Percentiles rank a stretch among this genome's conserved stretches.
These are phyloP conservation scores for Globisporangium recalcitrans DNA, from an alignment of 352 stramenopile species.

Conservation along the genomic window DNA sequence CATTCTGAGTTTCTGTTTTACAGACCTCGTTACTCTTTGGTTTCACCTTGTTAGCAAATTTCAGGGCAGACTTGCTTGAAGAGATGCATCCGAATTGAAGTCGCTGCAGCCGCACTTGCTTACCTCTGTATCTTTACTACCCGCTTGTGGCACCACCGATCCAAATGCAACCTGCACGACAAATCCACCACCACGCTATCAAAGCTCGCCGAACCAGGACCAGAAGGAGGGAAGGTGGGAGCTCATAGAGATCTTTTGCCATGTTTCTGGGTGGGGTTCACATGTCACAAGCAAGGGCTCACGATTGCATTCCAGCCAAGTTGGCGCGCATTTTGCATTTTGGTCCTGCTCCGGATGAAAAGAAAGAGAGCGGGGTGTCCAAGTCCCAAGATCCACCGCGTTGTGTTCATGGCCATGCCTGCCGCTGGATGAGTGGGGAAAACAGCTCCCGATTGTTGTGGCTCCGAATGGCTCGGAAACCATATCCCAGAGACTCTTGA, in stretches of 20 bases:
- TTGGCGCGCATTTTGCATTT: background rate
- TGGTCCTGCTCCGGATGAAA: background rate
- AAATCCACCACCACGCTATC: background rate
- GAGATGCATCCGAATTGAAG: background rate
- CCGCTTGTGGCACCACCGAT: rapidly evolving
- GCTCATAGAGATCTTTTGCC: background rate
- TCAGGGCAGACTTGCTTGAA: rapidly evolving
- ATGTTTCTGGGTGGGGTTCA: background rate
- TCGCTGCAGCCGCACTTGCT: background rate
- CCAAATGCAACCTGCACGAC: background rate
- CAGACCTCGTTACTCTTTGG: background rate
- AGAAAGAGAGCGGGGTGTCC: background rate
- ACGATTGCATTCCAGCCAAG: no score
- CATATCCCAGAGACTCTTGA: background rate
- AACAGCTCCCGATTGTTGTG: no score
- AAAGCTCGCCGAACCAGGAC: background rate
- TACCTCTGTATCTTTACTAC: background rate
- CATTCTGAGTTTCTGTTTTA: background rate
- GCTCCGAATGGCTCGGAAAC: no score
- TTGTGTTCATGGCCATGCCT: background rate
- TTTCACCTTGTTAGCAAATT: background rate
- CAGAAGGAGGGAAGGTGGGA: background rate
- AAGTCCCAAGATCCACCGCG: background rate
- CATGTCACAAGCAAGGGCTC: background rate
- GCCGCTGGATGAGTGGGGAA: background rate